Evolutionary conservation across 2,329 filamentous ascomycete genomes (phyloP), one percentile per base, ranked within the genome.

Genomic region (Byssochlamys sp.): DNA sequence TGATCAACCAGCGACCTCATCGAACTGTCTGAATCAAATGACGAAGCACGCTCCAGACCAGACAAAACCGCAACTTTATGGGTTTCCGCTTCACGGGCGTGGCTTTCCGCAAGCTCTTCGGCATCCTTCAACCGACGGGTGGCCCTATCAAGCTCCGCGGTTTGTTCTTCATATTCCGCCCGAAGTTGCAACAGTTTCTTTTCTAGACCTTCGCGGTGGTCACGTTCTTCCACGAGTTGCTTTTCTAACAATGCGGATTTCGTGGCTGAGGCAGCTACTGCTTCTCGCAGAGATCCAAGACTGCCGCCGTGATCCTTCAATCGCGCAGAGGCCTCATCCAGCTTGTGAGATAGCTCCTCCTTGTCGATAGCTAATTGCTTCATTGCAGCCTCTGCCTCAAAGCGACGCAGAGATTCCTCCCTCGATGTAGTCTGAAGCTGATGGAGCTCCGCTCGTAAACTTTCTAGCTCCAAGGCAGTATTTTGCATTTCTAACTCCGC

Each of bases 301-400:
- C 90, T 86, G 14, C 84, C 79, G 10, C 80, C 80, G 65, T 91
- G 86, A 56, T 87, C 88, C 67, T 85, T 84, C 0, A 87, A 82
- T 55, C 82, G 85, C n/a, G 81, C 80, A 1, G 85, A 72, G 2
- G 82, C 82, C 35, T 88, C 86, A 19, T 88, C 80, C 57, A 90
- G 84, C 68, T 86, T 88, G 33, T 78, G 77, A 55, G 82, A 80
- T 12, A 96, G 73, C 62, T 95, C 90, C 2, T 87, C 83, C 71
- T 94, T 95, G 69, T 97, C 92, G n/a, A 95, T 82, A 56, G 81
- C 81, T n/a, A 96, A 77, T 58, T 96, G 77, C 64, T 90, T 85
- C 49, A 89, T 77, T 45, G 87, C 80, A 0, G 90, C 84, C 57
- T 88, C 80, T 1, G 91, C 87, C 70, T 96, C 90, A 0, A 89